Base-by-base conservation (phyloP, 1,284 basidiomycete species). In the Rhodofomes roseus region DNA sequence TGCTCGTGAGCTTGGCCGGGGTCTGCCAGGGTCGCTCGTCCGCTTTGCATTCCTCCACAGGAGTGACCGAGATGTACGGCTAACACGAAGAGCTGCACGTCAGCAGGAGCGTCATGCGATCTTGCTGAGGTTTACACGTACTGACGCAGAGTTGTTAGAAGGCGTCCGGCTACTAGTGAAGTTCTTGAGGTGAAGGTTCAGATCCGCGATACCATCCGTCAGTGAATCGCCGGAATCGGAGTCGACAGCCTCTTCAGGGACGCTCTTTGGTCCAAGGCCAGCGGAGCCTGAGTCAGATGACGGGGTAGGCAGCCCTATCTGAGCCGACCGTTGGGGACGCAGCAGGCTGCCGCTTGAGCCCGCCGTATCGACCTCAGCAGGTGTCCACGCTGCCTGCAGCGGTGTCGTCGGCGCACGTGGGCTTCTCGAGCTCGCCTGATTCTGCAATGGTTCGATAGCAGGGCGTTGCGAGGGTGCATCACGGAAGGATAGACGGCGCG, bases 401-500 rank as follows among this genome's bases (percentile, higher is more conserved):
- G 50, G 29, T 4, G 29, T 52, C 9, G 34, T 12, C 29, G 50
- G 31, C 18, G 12, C 50, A 36, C 50, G 50, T n/a, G 50, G 50
- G 12, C 50, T 37, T 25, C 20, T 37, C 9, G 31, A 7, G 41
- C 36, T 36, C 16, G 39, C 16, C 8, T 41, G 16, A 20, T 20
- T 36, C 41, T 46, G 39, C 43, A 36, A n/a, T 29, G 40, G 25
- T n/a, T 48, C 46, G 14, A 48, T 29, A 16, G 23, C 12, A 4
- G 54, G 54, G 3, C 39, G 39, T 44, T 27, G 29, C 25, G 16
- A 11, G 31, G 11, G 18, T n/a, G 50, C 18, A 7, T 34, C 40
- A 22, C 54, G 41, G 40, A 56, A 56, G 54, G 54, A 56, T 7
- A 56, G 39, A 14, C 41, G 27, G 22, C 50, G 50, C 31, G 29